Conservation (phyloP, 768 basidiomycete genomes). For the Suillus americanus region DNA sequence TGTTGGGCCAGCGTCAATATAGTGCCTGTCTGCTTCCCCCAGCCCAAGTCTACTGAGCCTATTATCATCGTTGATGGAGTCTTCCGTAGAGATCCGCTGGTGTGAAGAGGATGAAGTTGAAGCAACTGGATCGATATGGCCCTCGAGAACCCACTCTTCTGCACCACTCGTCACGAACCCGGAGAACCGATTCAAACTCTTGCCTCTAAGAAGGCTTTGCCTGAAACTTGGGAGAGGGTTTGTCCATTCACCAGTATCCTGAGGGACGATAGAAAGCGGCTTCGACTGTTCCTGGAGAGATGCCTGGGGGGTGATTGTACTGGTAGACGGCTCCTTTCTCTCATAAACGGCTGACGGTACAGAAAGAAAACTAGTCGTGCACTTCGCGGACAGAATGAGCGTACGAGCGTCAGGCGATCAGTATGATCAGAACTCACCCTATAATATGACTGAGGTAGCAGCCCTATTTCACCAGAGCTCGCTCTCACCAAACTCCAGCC, state of each 20-base stretch:
- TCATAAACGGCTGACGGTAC: slow-evolving; percentile 37
- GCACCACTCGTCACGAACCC: slow-evolving; percentile 85
- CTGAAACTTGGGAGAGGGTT: slow-evolving; percentile 63
- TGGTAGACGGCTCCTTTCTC: slow-evolving; percentile 37
- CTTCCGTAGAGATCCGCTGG: slow-evolving; percentile 27
- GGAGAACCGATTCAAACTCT: slow-evolving; percentile 81
- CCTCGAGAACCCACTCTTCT: slow-evolving; percentile 80
- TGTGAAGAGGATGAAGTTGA: slow-evolving; percentile 22
- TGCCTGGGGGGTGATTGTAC: slow-evolving; percentile 50
- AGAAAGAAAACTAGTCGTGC: slow-evolving; percentile 61
- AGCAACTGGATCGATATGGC: slow-evolving; percentile 34
- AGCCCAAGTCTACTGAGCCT: slow-evolving; percentile 41
- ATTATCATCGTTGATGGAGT: slow-evolving; percentile 42
- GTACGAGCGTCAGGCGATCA: not conserved
- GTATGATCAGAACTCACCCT: slow-evolving; percentile 47
- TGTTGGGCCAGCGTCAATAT: slow-evolving; percentile 63
- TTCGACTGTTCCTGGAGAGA: slow-evolving; percentile 29
- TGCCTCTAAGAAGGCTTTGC: slow-evolving; percentile 72
- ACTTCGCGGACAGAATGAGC: slow-evolving; percentile 39
- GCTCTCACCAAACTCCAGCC: slow-evolving; percentile 79
- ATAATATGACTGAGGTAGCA: slow-evolving; percentile 72
- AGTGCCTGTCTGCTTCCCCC: slow-evolving; percentile 67
- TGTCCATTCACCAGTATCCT: slow-evolving; percentile 71
- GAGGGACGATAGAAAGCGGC: slow-evolving; percentile 50
- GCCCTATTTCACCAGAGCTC: slow-evolving; percentile 57